Base-by-base conservation (phyloP, 306 rosid species). In the Cucurbita ficifolia region DNA sequence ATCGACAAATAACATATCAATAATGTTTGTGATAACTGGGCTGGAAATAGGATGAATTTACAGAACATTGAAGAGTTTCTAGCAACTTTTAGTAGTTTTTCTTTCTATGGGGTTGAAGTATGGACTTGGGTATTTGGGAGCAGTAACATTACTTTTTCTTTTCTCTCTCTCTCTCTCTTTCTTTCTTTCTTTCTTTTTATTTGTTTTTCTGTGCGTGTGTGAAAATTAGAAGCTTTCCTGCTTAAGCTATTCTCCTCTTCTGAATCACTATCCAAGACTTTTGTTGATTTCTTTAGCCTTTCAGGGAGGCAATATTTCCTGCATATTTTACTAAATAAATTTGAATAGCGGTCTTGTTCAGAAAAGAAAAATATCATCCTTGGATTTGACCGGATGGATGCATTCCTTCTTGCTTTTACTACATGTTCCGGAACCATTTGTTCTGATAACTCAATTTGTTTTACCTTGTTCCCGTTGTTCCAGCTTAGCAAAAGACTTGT, bases 401-500 rank as follows among this genome's bases (percentile, higher is more conserved):
- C n/a, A 4, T 43, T 4, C 53, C 72, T 38, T 65, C 2, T 19
- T 64, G 51, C 36, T 42, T 43, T 12, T 19, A n/a, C 33, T 18
- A 40, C 54, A 6, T 40, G 69, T 62, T 60, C 33, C 1, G 49
- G 10, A 16, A 39, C 49, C 50, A 39, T 63, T 40, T 1, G 29
- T 64, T n/a, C 10, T 46, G 33, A 42, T 65, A 43, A 19, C 52
- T 65, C 4, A 42, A 65, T 65, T 5, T n/a, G 53, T 18, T 65
- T 43, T 65, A 19, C 67, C 38, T 14, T 72, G 55, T 72, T 69
- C 56, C 45, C 73, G 12, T 75, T 73, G 45, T 78, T 45, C 42
- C 83, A 90, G 98, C 81, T 83, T 88, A 90, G 94, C 88, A 40
- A 85, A 90, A 76, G 95, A 90, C 16, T 76, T 94, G 82, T 90